phyloP scores from a whole-genome alignment of 768 basidiomycete genomes.

The Punctularia strigosozonata region DNA sequence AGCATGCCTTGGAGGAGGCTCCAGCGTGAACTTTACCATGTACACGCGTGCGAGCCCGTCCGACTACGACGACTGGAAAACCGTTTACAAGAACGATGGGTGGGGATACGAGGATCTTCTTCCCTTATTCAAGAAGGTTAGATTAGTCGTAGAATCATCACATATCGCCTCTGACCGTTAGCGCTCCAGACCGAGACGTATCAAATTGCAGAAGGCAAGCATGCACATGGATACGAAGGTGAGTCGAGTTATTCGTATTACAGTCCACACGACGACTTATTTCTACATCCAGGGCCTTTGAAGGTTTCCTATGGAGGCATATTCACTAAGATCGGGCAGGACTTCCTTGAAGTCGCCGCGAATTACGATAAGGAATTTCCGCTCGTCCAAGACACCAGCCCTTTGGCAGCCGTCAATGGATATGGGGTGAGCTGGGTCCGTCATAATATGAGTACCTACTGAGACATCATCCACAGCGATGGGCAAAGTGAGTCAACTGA shows the following conservation, averaged over 20 bases:
- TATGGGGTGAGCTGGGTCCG: conserved; percentile 18
- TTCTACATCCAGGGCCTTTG: conserved; percentile 39
- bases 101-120: conserved; percentile 50
- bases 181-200: conserved; percentile 25
- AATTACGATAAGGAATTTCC: conserved; percentile 11
- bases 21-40: conserved; percentile 50
- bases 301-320: conserved; percentile 18
- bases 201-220: conserved; percentile 15
- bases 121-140: conserved; percentile 48
- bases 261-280: too few species aligned
- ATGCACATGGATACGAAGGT: conserved; percentile 31
- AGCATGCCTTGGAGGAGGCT: conserved; percentile 50
- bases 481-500: too few species aligned
- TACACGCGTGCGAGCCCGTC: conserved; percentile 49
- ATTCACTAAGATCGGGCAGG: conserved; percentile 11
- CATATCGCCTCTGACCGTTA: too few species aligned
- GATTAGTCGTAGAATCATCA: neutral
- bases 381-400: conserved; percentile 11
- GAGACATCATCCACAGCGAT: too few species aligned
- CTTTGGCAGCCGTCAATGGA: conserved; percentile 13
- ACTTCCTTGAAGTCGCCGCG: conserved; percentile 16
- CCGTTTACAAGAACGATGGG: conserved; percentile 35
- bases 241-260: too few species aligned
- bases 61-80: conserved; percentile 56
- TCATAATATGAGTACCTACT: too few species aligned